Evolutionary conservation across 1,284 basidiomycete species (phyloP), one percentile per base, ranked within the genome.

Genomic region (Microbotryum lychnidis-dioicae): DNA sequence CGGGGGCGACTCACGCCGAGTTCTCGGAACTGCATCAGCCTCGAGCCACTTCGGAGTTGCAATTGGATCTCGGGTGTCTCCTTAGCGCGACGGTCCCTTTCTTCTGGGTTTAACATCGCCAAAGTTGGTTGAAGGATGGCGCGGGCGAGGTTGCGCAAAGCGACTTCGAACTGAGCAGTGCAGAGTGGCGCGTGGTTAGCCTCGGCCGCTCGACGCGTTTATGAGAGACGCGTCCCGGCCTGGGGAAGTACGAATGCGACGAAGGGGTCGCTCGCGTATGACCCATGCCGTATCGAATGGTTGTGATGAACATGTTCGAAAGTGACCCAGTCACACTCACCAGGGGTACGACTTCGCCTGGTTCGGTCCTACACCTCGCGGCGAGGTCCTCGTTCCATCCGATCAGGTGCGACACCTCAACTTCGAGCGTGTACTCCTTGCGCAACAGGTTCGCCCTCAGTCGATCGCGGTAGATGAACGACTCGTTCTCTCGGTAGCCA

Each of bases 331-430:
- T 27, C n/a, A 8, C 31, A 75, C 79, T 65, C 63, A 96, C 93
- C 69, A 96, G 76, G 25, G 92, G 91, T 48, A 98, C 78, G 62
- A 94, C 83, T 68, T 97, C 96, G 23, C 86, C 84, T 3, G 96
- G 96, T 68, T 81, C 80, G 69, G 93, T 89, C 72, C 96, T 89
- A 58, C 97, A 85, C 29, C 84, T 83, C 74, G 94, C 90, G 1
- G 91, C 91, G 21, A 99, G 80, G 73, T 94, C 89, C 70, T 96
- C 91, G 72, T 93, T 92, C 80, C 87, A 98, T 25, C 94, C 80
- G 66, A 86, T 84, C 51, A 99, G 77, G 77, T 98, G 91, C 54
- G 87, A 83, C 67, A 98, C 81, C 75, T 96, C 90, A 23, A 98
- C 86, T 72, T 98, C 93, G 25, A 98, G 82, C 21, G 91, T 83